Conservation (phyloP, 73 alveolate genomes). For the Durusdinium trenchii region DNA sequence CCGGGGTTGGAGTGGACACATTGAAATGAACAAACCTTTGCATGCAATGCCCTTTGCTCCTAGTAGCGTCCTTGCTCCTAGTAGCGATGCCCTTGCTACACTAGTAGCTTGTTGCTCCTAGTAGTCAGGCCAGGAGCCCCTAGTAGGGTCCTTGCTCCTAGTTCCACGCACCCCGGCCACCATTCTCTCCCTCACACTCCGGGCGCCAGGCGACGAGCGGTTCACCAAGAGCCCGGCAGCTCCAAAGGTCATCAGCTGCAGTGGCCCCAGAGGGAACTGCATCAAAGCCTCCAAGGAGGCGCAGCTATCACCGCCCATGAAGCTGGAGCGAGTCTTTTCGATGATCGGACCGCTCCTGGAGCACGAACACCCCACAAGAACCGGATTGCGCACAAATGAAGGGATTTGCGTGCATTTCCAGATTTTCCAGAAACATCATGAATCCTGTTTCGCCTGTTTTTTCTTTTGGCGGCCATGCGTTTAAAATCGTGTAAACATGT, state of each 20-base stretch:
- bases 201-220: constrained; percentile 27
- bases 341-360: constrained; percentile 1
- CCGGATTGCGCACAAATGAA: not conserved
- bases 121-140: no score
- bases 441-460: not conserved
- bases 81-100: no score
- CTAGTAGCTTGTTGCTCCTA: no score
- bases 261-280: not conserved
- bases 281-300: constrained; percentile 21
- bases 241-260: constrained; percentile 50
- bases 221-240: constrained; percentile 25
- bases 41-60: no score
- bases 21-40: no score
- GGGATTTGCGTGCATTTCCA: not conserved
- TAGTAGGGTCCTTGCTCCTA: no score
- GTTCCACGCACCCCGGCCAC: no score
- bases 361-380: not conserved
- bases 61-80: no score
- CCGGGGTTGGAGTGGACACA: no score
- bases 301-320: constrained; percentile 35
- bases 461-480: not conserved
- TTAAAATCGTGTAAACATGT: no score
- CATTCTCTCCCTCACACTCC: no score
- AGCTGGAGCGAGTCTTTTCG: constrained; percentile 6
- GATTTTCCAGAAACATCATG: not conserved